phyloP scores from a whole-genome alignment of 116 monocot genomes.

The Phalaenopsis hybrid region DNA sequence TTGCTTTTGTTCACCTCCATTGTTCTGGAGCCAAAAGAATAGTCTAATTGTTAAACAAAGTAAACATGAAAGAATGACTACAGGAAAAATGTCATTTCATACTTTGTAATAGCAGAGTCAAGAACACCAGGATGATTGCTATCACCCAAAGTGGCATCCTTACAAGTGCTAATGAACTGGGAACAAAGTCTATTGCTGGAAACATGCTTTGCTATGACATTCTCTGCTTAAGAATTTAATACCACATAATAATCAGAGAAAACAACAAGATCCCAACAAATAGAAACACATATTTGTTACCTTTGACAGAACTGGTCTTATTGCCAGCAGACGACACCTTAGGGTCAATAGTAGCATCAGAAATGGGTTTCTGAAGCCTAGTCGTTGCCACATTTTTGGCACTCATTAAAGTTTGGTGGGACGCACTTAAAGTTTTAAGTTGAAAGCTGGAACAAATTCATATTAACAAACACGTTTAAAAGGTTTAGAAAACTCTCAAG shows the following conservation, averaged over 20 bases:
- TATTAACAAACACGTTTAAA: background rate
- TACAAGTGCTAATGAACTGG: background rate
- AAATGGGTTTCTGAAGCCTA: constrained; percentile 6
- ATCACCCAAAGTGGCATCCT: background rate
- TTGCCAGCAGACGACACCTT: constrained; percentile 2
- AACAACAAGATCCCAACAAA: background rate
- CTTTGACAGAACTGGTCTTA: constrained; percentile 1
- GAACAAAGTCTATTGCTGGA: background rate
- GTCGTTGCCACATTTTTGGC: background rate
- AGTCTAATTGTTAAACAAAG: background rate
- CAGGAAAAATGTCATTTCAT: background rate
- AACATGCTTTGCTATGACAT: background rate
- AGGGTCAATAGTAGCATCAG: constrained; percentile 1
- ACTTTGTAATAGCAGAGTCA: constrained; percentile 3
- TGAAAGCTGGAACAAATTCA: background rate
- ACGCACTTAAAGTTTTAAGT: constrained; percentile 1
- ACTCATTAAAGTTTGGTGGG: background rate
- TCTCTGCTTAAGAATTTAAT: background rate
- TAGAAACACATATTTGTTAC: background rate
- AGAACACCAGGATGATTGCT: background rate
- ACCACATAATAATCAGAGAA: background rate
- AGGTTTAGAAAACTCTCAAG: background rate
- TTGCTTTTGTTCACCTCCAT: constrained; percentile 22
- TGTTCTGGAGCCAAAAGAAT: constrained; percentile 17
- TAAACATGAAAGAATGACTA: background rate